phyloP scores from a whole-genome alignment of 2,329 filamentous ascomycete species.

The Tricladium varicosporioides region DNA sequence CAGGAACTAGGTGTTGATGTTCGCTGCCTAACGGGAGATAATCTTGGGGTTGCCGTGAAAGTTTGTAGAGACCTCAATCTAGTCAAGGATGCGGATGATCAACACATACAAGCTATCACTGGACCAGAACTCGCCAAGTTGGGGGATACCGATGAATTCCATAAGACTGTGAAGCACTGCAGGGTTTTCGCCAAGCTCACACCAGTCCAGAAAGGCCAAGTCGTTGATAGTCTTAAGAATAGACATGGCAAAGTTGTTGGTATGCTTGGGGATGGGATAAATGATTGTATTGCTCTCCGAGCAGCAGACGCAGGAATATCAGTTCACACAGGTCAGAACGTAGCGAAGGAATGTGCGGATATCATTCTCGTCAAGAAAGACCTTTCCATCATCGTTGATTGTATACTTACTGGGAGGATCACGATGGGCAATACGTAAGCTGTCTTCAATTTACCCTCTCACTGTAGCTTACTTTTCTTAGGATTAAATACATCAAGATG shows the following conservation, averaged over 20 bases:
- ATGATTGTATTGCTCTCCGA: constrained; percentile 12
- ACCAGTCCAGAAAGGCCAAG: constrained; percentile 26
- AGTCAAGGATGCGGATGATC: constrained; percentile 3
- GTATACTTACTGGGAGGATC: constrained; percentile 4
- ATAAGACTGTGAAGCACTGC: constrained; percentile 9
- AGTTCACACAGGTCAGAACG: constrained; percentile 6
- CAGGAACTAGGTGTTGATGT: constrained; percentile 15
- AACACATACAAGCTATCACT: constrained; percentile 5
- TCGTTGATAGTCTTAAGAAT: constrained; percentile 37
- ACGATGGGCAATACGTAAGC: constrained; percentile 15
- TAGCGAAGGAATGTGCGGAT: constrained; percentile 15
- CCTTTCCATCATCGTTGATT: constrained; percentile 13
- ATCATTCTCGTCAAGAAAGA: constrained; percentile 13
- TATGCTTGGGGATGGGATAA: constrained; percentile 18
- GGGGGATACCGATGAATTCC: constrained; percentile 5
- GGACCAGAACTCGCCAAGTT: constrained; percentile 9
- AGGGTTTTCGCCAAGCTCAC: constrained; percentile 18
- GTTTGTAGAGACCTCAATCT: constrained; percentile 10
- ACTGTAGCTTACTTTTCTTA: neutral
- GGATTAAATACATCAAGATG: constrained; percentile 17
- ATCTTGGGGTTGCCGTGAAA: constrained; percentile 14
- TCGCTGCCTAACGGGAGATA: constrained; percentile 13
- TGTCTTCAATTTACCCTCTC: neutral
- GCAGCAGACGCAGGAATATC: constrained; percentile 12
- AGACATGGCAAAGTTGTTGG: constrained; percentile 11